A percentile compares a stretch with the other conserved stretches of the same genome.
These are phyloP conservation scores for Colletotrichum zoysiae DNA, from an alignment of 2,329 filamentous ascomycete species.

Conservation along the genomic window DNA sequence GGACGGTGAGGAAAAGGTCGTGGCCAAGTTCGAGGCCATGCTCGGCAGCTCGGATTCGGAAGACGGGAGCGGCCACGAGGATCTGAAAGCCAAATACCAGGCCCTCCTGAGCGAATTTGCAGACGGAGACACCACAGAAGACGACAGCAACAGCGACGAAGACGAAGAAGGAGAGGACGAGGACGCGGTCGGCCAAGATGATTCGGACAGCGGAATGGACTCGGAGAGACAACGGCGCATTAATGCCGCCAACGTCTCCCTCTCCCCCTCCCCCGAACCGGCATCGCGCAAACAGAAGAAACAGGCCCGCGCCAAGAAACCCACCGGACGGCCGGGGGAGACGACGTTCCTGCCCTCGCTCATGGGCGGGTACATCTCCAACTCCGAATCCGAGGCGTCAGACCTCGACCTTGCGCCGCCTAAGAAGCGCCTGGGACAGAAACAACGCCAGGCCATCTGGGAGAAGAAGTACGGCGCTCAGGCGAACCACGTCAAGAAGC, in stretches of 20 bases:
- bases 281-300: conserved; percentile 51
- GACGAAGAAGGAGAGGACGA: conserved; percentile 50
- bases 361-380: conserved; percentile 84
- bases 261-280: conserved; percentile 50
- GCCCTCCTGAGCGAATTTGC: conserved; percentile 59
- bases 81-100: conserved; percentile 59
- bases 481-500: conserved; percentile 73
- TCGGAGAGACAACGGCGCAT: conserved; percentile 45
- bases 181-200: conserved; percentile 46
- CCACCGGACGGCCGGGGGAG: conserved; percentile 46
- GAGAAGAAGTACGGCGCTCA: conserved; percentile 82
- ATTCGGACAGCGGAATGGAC: conserved; percentile 44
- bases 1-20: conserved; percentile 52
- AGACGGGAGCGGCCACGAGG: conserved; percentile 54
- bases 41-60: conserved; percentile 60
- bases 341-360: conserved; percentile 81
- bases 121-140: conserved; percentile 52
- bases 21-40: conserved; percentile 60
- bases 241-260: conserved; percentile 45
- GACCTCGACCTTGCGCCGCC: conserved; percentile 74
- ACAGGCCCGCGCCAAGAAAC: conserved; percentile 42
- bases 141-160: conserved; percentile 50
- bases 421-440: conserved; percentile 83
- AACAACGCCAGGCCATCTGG: conserved; percentile 81
- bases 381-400: conserved; percentile 74